Percentiles rank a stretch among this genome's conserved stretches.
Evolutionary conservation across 805 yeast genomes (phyloP).

Genomic region (Starmerella sirachaensis): DNA sequence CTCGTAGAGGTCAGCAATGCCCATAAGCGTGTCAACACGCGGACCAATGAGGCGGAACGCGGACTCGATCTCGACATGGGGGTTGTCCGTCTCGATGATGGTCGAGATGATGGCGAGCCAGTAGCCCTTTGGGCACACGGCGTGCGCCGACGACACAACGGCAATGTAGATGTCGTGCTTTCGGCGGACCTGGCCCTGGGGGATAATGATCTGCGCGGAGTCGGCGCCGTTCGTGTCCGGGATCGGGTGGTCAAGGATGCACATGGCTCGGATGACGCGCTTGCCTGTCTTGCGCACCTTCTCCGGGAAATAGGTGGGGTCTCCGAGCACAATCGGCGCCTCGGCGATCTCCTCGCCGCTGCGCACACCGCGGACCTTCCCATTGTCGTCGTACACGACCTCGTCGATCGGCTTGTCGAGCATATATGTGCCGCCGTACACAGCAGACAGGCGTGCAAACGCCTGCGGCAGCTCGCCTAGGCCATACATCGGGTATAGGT

Average conservation of each 20-base stretch:
- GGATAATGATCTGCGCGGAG: conserved; percentile 87
- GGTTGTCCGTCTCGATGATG: conserved; percentile 81
- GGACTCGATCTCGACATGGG: conserved; percentile 84
- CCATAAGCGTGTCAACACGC: conserved; percentile 74
- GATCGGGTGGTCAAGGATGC: conserved; percentile 80
- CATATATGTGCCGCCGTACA: conserved; percentile 98
- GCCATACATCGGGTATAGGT: conserved; percentile 90
- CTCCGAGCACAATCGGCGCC: conserved; percentile 91
- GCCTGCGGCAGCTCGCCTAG: conserved; percentile 99
- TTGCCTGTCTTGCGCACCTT: conserved; percentile 61
- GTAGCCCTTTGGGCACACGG: conserved; percentile 80
- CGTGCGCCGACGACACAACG: conserved; percentile 75
- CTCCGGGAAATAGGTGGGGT: conserved; percentile 93
- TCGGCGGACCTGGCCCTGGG: conserved; percentile 89
- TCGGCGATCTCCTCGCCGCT: conserved; percentile 85
- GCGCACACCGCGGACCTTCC: conserved; percentile 71
- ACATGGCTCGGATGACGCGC: conserved; percentile 71
- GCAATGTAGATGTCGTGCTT: conserved; percentile 93
- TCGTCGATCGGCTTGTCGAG: conserved; percentile 92
- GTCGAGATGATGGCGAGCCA: conserved; percentile 90
- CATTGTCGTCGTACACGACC: conserved; percentile 53
- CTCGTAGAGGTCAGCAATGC: conserved; percentile 80
- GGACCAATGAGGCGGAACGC: conserved; percentile 85
- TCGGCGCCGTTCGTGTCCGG: conserved; percentile 72
- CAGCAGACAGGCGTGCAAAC: conserved; percentile 90